Evolutionary conservation across 352 stramenopile genomes (phyloP).

Genomic region (Peronosclerospora sorghi): DNA sequence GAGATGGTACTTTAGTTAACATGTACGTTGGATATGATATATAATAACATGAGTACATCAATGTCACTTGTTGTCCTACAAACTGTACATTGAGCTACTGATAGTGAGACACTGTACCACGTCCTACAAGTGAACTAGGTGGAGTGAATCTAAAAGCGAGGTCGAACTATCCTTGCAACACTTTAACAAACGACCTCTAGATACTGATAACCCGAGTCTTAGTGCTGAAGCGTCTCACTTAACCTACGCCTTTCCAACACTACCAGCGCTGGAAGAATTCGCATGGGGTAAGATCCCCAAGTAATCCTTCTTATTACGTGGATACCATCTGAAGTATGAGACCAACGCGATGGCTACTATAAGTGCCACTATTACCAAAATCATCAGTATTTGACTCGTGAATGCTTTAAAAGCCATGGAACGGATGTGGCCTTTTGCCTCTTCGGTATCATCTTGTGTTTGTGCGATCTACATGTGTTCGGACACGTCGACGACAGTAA

Average conservation of each 20-base stretch:
- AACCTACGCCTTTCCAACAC: neutral
- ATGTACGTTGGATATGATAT: too few species aligned
- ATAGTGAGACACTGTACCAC: too few species aligned
- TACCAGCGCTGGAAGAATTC: constrained; percentile 11
- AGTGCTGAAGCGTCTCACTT: too few species aligned
- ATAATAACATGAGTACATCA: too few species aligned
- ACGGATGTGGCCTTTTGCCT: constrained; percentile 40
- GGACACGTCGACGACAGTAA: neutral
- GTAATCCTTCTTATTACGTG: constrained; percentile 54
- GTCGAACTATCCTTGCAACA: too few species aligned
- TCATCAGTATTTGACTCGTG: constrained; percentile 47
- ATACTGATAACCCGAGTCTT: too few species aligned
- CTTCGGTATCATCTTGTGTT: constrained; percentile 48
- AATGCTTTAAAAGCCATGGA: constrained; percentile 48
- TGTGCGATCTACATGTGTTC: constrained; percentile 39
- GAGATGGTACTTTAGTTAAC: too few species aligned
- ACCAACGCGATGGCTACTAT: constrained; percentile 42
- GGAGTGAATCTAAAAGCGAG: too few species aligned
- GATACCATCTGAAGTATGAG: constrained; percentile 75
- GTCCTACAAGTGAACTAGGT: too few species aligned
- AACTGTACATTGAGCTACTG: too few species aligned
- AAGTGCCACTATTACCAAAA: constrained; percentile 52
- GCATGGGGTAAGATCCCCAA: constrained; percentile 37
- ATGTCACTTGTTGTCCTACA: too few species aligned
- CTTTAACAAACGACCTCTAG: too few species aligned